A percentile compares a stretch with the other conserved stretches of the same genome.
Conservation (phyloP, 805 yeast genomes). For the Deakozyma indianensis region DNA sequence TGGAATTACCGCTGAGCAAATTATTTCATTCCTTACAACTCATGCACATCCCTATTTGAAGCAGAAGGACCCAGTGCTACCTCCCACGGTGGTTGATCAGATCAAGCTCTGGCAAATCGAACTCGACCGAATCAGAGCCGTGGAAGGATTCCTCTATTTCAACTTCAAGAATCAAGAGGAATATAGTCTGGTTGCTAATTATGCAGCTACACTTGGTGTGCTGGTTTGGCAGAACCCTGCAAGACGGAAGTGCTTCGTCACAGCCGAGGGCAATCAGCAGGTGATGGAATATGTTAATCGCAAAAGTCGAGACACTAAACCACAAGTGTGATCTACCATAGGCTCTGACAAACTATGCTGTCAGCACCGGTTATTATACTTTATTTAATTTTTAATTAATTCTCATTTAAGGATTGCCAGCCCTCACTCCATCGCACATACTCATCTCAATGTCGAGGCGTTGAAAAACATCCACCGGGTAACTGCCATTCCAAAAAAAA, state of each 20-base stretch:
- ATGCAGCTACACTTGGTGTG: conserved; percentile 86
- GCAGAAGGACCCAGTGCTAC: conserved; percentile 47
- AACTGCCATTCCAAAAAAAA: background rate
- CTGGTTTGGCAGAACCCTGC: conserved; percentile 70
- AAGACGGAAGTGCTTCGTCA: conserved; percentile 67
- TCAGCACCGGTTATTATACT: no score
- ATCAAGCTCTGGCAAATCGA: conserved; percentile 93
- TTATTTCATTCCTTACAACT: conserved; percentile 71
- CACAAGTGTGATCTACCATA: no score
- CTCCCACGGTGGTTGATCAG: conserved; percentile 96
- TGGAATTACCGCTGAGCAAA: conserved; percentile 93
- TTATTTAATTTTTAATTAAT: no score
- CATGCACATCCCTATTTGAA: conserved; percentile 93
- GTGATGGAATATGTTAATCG: conserved; percentile 85
- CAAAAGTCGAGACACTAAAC: conserved; percentile 10
- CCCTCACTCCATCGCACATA: no score
- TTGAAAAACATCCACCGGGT: background rate
- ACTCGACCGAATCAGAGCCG: conserved; percentile 77
- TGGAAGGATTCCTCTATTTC: conserved; percentile 75
- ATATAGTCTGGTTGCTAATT: conserved; percentile 52
- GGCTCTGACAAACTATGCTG: no score
- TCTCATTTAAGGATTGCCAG: no score
- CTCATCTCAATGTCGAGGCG: background rate
- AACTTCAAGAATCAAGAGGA: conserved; percentile 72
- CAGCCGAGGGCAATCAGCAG: conserved; percentile 73